A percentile compares a stretch with the other conserved stretches of the same genome.
phyloP scores from a whole-genome alignment of 345 rosid species.

The Eucalyptus pumila region DNA sequence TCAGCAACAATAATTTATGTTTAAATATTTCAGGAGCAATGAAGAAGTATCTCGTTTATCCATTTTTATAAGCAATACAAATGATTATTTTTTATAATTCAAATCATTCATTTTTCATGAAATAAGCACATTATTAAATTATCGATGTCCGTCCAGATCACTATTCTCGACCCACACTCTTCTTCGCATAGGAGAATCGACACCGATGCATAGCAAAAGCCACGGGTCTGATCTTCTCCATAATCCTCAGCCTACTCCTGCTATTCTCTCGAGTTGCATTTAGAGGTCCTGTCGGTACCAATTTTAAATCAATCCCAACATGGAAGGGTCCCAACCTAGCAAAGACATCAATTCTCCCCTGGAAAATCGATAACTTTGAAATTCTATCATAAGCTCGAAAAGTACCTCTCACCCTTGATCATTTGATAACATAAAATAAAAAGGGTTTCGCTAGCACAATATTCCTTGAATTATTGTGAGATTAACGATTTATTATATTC shows the following conservation, averaged over 20 bases:
- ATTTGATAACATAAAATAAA: too few species aligned
- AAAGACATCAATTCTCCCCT: not conserved
- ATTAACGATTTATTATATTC: too few species aligned
- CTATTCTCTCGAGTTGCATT: not conserved
- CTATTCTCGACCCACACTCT: not conserved
- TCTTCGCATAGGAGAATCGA: rapidly evolving
- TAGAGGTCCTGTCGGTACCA: not conserved
- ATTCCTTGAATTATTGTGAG: too few species aligned
- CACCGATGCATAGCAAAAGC: not conserved
- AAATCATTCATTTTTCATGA: rapidly evolving
- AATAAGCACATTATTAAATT: rapidly evolving
- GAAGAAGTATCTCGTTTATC: too few species aligned
- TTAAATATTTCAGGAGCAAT: rapidly evolving
- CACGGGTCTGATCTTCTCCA: not conserved
- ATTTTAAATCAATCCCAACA: not conserved
- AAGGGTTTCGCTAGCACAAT: too few species aligned
- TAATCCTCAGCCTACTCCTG: not conserved
- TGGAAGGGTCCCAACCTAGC: not conserved
- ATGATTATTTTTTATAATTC: too few species aligned
- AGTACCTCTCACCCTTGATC: not conserved
- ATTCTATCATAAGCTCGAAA: not conserved
- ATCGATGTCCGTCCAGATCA: rapidly evolving
- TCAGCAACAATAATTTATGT: rapidly evolving
- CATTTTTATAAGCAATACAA: too few species aligned
- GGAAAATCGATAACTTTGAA: not conserved